Evolutionary conservation across 1,284 basidiomycete species (phyloP).

Genomic region (Marasmius fiardii): DNA sequence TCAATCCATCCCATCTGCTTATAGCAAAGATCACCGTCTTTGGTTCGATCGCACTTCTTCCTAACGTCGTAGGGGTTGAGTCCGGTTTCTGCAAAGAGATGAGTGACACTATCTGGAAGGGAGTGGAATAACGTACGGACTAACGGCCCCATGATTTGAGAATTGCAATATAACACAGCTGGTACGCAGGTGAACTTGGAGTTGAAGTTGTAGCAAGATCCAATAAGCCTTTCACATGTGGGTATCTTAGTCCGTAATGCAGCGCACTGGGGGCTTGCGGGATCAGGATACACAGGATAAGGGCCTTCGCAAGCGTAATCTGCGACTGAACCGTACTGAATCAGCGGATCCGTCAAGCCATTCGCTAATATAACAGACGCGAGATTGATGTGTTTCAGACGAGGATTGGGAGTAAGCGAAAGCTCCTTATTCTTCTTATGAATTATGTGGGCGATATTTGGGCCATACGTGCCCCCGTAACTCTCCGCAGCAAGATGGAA

Average conservation of each 20-base stretch:
- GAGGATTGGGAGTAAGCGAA: conserved; percentile 33
- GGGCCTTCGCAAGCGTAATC: conserved; percentile 82
- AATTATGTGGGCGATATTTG: conserved; percentile 31
- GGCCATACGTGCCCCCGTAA: conserved; percentile 32
- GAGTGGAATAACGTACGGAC: conserved; percentile 44
- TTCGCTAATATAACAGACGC: conserved; percentile 80
- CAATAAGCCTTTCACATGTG: conserved; percentile 66
- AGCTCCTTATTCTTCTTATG: conserved; percentile 32
- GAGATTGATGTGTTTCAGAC: conserved; percentile 66
- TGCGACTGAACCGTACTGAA: conserved; percentile 72
- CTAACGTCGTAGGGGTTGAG: conserved; percentile 84
- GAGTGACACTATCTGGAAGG: conserved; percentile 9
- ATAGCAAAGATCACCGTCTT: conserved; percentile 74
- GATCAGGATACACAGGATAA: conserved; percentile 69
- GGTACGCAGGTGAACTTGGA: conserved; percentile 64
- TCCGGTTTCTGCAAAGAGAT: conserved; percentile 34
- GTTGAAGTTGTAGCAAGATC: conserved; percentile 59
- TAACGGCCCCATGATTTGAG: conserved; percentile 52
- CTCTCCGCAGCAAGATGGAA: conserved; percentile 28
- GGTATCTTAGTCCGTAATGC: conserved; percentile 62
- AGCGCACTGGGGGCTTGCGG: conserved; percentile 61
- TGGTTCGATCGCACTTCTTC: conserved; percentile 68
- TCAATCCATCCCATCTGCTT: conserved; percentile 50
- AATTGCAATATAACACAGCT: conserved; percentile 60
- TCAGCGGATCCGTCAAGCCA: conserved; percentile 75